Evolutionary conservation across 176 grass and related monocot species (phyloP), one percentile per base, ranked within the genome.

Genomic region (Rhynchospora tenuis): DNA sequence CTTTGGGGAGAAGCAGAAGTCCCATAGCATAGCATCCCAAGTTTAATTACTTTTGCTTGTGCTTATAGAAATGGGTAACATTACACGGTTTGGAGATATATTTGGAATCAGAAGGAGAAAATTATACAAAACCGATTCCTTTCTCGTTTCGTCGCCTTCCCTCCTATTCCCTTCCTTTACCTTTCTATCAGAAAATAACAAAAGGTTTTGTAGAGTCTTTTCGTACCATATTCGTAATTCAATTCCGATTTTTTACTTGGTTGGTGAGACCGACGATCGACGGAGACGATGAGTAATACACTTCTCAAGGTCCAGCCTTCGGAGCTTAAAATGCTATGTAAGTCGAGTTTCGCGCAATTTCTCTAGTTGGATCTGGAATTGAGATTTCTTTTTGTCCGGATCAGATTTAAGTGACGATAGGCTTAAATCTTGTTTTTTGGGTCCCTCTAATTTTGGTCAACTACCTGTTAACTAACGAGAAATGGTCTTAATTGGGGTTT

Each of bases 241-340:
- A 56, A 15, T 46, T 44, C 2, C 9, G 11, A 38, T 33, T 67
- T 67, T 5, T 38, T 67, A 17, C 3, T 16, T 63, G 38, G 67
- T 78, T 66, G 48, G 7, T 54, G 47, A 58, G 59, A 66, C 75
- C 79, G 85, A 81, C 59, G 79, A 65, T 82, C 59, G 73, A 55
- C 64, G 16, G 44, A 26, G 15, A 80, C 79, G 73, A 94, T 94
- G 93, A 94, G 90, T 68, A 92, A 76, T 38, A 90, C 90, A 28
- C 89, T 98, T 88, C 95, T 98, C 48, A 91, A 91, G 70, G 81
- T 98, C 82, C 74, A 86, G 43, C 95, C 95, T 58, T 98, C 92
- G 15, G 95, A 94, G 63, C 64, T 98, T 72, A 98, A 94, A 88
- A 86, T 98, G 47, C 92, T 92, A 63, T 94, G 95, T 94, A 82